Conservation (phyloP, 73 alveolate genomes). For the Urostyla sp. region DNA sequence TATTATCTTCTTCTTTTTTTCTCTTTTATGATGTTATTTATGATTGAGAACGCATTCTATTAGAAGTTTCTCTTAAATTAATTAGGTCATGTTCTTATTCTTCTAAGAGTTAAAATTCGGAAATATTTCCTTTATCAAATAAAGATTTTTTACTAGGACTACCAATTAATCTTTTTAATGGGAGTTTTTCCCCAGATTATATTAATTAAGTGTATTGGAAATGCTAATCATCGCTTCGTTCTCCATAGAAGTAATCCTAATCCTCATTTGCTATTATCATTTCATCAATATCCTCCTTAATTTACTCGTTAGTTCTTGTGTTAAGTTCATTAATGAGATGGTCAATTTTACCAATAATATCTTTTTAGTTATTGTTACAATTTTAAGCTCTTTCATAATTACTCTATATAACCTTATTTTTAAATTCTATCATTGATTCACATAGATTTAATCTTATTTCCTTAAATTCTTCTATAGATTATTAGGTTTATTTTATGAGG, state of each 20-base stretch:
- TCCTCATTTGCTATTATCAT: not conserved
- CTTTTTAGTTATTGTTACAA: not conserved
- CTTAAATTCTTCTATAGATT: too few relatives aligned
- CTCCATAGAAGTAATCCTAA: not conserved
- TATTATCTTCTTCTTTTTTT: too few relatives aligned
- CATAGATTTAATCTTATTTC: too few relatives aligned
- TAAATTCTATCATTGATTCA: slow-evolving; percentile 1
- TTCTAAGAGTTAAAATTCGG: too few relatives aligned
- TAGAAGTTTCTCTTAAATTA: too few relatives aligned
- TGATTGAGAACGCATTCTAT: too few relatives aligned
- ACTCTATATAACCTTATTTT: not conserved
- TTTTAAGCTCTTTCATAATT: slow-evolving; percentile 32
- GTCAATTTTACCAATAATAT: not conserved
- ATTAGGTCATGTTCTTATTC: too few relatives aligned
- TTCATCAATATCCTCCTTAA: not conserved
- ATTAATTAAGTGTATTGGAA: slow-evolving; percentile 1
- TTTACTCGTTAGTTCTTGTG: not conserved
- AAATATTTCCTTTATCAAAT: not conserved
- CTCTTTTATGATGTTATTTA: too few relatives aligned
- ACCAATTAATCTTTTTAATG: not conserved
- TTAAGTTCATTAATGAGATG: not conserved
- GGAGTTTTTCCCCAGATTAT: not conserved
- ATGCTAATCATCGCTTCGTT: slow-evolving; percentile 8
- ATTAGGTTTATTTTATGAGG: too few relatives aligned
- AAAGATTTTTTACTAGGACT: not conserved